A percentile compares a stretch with the other conserved stretches of the same genome.
phyloP scores from a whole-genome alignment of 306 rosid genomes.

The Acacia confusa region DNA sequence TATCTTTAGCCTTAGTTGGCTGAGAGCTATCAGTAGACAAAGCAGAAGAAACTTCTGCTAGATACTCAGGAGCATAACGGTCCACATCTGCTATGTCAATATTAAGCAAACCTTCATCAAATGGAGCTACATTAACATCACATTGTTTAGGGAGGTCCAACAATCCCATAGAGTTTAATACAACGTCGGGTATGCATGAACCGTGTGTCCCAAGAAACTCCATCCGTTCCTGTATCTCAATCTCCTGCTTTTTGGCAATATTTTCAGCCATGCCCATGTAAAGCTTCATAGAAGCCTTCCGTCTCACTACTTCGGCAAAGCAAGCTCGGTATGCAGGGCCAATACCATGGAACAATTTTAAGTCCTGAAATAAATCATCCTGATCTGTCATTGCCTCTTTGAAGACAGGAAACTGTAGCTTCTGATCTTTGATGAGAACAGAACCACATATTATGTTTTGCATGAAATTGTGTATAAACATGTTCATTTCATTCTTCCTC shows the following conservation, averaged over 20 bases:
- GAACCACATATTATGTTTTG: slow-evolving; percentile 69
- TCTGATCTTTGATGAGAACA: slow-evolving; percentile 79
- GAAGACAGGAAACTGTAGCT: slow-evolving; percentile 88
- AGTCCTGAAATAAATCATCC: slow-evolving; percentile 72
- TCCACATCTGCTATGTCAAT: slow-evolving; percentile 84
- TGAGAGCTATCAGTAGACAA: slow-evolving; percentile 55
- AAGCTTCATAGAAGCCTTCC: slow-evolving; percentile 90
- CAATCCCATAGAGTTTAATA: slow-evolving; percentile 82
- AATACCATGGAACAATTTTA: slow-evolving; percentile 74
- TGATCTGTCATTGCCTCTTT: slow-evolving; percentile 92
- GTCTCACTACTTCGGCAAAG: slow-evolving; percentile 89
- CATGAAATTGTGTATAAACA: slow-evolving; percentile 73
- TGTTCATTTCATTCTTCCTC: slow-evolving; percentile 84
- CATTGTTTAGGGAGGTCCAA: slow-evolving; percentile 77
- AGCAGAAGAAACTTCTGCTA: slow-evolving; percentile 62
- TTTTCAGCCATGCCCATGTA: slow-evolving; percentile 99
- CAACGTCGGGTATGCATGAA: slow-evolving; percentile 74
- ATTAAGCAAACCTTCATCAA: slow-evolving; percentile 73
- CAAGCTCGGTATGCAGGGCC: slow-evolving; percentile 93
- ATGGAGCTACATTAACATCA: slow-evolving; percentile 90
- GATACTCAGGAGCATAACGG: slow-evolving; percentile 81
- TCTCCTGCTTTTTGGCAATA: slow-evolving; percentile 81
- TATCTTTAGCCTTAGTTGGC: slow-evolving; percentile 58
- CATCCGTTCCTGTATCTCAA: slow-evolving; percentile 68
- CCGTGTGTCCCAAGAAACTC: slow-evolving; percentile 67